Percentiles rank a stretch among this genome's conserved stretches.
These are phyloP conservation scores for Musa itinerans DNA, from an alignment of 176 grass and related monocot species.

Conservation along the genomic window DNA sequence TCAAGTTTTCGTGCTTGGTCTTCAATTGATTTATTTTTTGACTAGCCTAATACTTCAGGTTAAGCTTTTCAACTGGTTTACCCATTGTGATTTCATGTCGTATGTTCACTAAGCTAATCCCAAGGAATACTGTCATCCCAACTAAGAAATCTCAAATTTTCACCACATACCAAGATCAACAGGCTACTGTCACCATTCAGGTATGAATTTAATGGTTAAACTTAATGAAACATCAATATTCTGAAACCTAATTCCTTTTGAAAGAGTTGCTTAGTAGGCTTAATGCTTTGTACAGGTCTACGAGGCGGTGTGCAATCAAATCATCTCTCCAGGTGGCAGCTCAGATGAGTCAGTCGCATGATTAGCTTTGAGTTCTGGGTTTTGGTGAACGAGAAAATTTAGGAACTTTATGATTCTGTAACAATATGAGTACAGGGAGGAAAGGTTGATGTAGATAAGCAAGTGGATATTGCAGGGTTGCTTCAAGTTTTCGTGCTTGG, in stretches of 20 bases:
- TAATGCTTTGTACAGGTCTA: too few species aligned
- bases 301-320: too few species aligned
- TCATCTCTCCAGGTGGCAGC: too few species aligned
- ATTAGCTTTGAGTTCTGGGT: neutral
- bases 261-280: neutral
- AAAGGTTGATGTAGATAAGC: neutral
- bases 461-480: too few species aligned
- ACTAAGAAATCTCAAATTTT: constrained; percentile 68
- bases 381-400: neutral
- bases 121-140: constrained; percentile 59
- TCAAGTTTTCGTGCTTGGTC: too few species aligned
- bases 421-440: neutral
- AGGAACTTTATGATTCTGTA: neutral
- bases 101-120: too few species aligned
- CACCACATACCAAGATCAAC: constrained; percentile 68
- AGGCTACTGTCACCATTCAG: constrained; percentile 62
- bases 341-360: neutral
- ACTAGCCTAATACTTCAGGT: too few species aligned
- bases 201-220: constrained; percentile 18
- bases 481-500: too few species aligned
- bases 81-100: too few species aligned
- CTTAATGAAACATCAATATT: neutral
- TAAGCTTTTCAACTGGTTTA: too few species aligned
- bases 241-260: neutral
- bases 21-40: too few species aligned